phyloP scores from a whole-genome alignment of 2,329 filamentous ascomycete genomes.

The Fusarium sambucinum region DNA sequence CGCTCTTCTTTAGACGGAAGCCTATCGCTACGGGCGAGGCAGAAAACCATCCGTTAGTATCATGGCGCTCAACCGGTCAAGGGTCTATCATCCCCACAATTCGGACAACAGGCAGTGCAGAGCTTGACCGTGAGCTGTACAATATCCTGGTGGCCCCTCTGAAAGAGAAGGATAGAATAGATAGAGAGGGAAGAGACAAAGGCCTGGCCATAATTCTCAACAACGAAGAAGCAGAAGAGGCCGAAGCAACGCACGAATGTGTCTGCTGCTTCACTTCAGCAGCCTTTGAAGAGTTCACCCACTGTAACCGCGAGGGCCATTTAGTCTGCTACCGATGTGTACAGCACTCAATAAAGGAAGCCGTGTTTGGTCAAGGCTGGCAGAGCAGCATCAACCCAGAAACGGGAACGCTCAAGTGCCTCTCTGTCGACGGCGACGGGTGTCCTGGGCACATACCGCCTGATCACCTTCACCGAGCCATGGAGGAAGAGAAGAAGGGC shows the following conservation, averaged over 20 bases:
- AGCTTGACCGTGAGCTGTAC: conserved; percentile 73
- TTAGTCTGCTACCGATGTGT: conserved; percentile 87
- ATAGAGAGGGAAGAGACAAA: conserved; percentile 65
- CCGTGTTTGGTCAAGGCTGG: conserved; percentile 94
- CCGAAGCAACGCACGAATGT: conserved; percentile 74
- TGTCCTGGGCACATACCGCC: conserved; percentile 81
- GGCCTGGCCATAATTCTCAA: conserved; percentile 67
- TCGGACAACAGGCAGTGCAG: conserved; percentile 72
- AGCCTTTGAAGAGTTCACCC: conserved; percentile 79
- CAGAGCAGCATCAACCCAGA: conserved; percentile 79
- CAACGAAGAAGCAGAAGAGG: conserved; percentile 68
- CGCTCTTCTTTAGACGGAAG: conserved; percentile 76
- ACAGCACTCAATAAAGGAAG: conserved; percentile 83
- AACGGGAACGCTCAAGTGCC: conserved; percentile 81
- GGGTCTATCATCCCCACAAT: conserved; percentile 71
- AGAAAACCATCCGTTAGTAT: conserved; percentile 71
- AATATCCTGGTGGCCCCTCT: conserved; percentile 68
- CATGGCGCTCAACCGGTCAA: conserved; percentile 69
- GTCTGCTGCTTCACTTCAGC: conserved; percentile 80
- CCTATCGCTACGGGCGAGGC: conserved; percentile 64
- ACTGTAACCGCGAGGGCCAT: conserved; percentile 77
- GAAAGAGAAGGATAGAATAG: conserved; percentile 56
- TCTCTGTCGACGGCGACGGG: conserved; percentile 78
- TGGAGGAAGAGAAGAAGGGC: conserved; percentile 76
- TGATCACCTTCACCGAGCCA: conserved; percentile 77